Percentiles rank a stretch among this genome's conserved stretches.
Conservation (phyloP, 208 protist species). For the Acanthamoeba healyi region DNA sequence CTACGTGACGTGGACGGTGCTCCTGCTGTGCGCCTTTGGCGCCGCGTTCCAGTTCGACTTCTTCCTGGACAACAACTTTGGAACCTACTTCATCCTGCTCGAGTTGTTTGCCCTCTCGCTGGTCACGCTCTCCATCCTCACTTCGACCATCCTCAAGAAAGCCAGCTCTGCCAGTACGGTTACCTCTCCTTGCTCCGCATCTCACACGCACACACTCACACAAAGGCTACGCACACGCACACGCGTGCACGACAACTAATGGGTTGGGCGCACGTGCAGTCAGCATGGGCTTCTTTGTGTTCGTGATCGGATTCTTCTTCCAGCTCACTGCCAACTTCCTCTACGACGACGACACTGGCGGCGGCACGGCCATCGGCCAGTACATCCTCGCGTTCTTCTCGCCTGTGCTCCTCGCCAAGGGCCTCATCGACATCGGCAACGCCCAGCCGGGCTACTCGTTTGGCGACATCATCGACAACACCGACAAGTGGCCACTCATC, state of each 20-base stretch:
- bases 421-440: conserved; percentile 36
- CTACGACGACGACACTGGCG: background rate
- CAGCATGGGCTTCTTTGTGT: conserved; percentile 70
- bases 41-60: conserved; percentile 75
- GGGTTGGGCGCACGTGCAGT: background rate
- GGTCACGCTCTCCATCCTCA: conserved; percentile 78
- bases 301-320: conserved; percentile 67
- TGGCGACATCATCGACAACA: conserved; percentile 32
- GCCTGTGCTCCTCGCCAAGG: conserved; percentile 74
- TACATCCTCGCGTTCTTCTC: conserved; percentile 72
- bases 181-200: background rate
- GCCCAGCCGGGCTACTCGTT: conserved; percentile 29
- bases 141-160: conserved; percentile 77
- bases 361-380: conserved; percentile 16
- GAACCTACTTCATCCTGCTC: conserved; percentile 84
- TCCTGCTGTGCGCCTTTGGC: conserved; percentile 76
- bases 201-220: background rate
- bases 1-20: conserved; percentile 28
- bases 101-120: conserved; percentile 81
- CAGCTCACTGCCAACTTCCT: conserved; percentile 48
- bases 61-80: conserved; percentile 81
- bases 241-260: background rate
- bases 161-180: conserved; percentile 40
- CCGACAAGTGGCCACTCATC: conserved; percentile 60
- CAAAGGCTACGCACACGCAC: too few relatives aligned